phyloP scores from a whole-genome alignment of 805 yeast genomes.

The Cyberlindnera xylosilytica region DNA sequence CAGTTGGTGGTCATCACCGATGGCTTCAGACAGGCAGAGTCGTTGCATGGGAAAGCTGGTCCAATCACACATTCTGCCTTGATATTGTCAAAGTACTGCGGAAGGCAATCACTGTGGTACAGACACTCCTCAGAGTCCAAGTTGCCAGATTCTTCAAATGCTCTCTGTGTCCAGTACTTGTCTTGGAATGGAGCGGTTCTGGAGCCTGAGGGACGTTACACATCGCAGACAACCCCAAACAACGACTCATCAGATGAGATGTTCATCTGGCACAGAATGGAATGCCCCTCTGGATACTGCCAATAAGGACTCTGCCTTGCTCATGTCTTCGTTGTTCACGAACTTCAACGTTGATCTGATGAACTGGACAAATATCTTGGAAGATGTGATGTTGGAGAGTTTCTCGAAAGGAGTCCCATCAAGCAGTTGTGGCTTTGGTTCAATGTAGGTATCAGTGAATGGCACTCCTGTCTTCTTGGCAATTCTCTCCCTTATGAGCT shows the following conservation, averaged over 20 bases:
- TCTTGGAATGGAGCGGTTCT: constrained; percentile 63
- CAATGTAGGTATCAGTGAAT: constrained; percentile 49
- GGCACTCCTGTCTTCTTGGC: constrained; percentile 38
- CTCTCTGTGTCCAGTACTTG: constrained; percentile 61
- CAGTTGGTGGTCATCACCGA: constrained; percentile 57
- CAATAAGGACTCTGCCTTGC: constrained; percentile 59
- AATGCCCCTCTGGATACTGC: constrained; percentile 71
- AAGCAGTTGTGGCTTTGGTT: constrained; percentile 45
- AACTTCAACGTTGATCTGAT: constrained; percentile 46
- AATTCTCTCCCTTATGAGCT: constrained; percentile 49
- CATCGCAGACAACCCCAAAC: constrained; percentile 70
- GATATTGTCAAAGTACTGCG: constrained; percentile 33
- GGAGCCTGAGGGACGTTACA: constrained; percentile 55
- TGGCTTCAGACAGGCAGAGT: constrained; percentile 33
- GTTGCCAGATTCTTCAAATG: constrained; percentile 45
- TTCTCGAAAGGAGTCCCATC: constrained; percentile 37
- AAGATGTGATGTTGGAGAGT: constrained; percentile 50
- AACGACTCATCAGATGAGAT: constrained; percentile 54
- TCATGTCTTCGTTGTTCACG: constrained; percentile 30
- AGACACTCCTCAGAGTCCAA: constrained; percentile 17
- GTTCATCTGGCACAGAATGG: constrained; percentile 81
- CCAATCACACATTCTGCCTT: constrained; percentile 51
- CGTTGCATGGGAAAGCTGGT: constrained; percentile 52
- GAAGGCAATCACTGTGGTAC: constrained; percentile 34
- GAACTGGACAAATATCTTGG: constrained; percentile 51